Conservation (phyloP, 441 rosid genomes). For the Arabidopsis hybrid region DNA sequence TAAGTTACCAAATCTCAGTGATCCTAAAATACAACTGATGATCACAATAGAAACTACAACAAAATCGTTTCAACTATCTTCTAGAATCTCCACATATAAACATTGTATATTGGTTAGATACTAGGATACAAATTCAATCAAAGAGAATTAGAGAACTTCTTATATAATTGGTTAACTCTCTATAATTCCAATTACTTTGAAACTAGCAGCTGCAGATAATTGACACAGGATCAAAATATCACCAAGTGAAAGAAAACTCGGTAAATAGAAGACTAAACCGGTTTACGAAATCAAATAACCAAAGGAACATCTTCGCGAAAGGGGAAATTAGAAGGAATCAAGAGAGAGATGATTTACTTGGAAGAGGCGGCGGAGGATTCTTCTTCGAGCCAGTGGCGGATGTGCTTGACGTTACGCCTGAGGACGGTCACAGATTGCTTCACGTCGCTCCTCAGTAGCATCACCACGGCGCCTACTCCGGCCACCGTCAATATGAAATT, state of each 20-base stretch:
- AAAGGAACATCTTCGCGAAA: background rate
- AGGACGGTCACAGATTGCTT: constrained; percentile 82
- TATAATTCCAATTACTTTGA: background rate
- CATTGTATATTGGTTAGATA: background rate
- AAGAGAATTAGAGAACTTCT: background rate
- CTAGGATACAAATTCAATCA: constrained; percentile 3
- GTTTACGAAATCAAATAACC: constrained; percentile 29
- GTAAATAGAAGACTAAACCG: background rate
- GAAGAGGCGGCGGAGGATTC: constrained; percentile 69
- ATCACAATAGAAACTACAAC: background rate
- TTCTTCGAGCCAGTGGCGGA: constrained; percentile 87
- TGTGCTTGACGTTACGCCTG: constrained; percentile 83
- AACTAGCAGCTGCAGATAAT: background rate
- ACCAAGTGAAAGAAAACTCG: background rate
- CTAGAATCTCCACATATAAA: background rate
- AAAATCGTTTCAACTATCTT: background rate
- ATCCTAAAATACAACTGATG: background rate
- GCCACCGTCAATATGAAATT: constrained; percentile 91
- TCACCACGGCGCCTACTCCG: constrained; percentile 87
- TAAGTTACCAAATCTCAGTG: constrained; percentile 13
- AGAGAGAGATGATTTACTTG: constrained; percentile 51
- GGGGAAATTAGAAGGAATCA: constrained; percentile 5
- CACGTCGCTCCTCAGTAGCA: constrained; percentile 78
- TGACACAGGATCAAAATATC: background rate
- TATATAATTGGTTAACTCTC: background rate